These are phyloP conservation scores for Suillus brevipes DNA, from an alignment of 768 basidiomycete genomes.

Conservation along the genomic window DNA sequence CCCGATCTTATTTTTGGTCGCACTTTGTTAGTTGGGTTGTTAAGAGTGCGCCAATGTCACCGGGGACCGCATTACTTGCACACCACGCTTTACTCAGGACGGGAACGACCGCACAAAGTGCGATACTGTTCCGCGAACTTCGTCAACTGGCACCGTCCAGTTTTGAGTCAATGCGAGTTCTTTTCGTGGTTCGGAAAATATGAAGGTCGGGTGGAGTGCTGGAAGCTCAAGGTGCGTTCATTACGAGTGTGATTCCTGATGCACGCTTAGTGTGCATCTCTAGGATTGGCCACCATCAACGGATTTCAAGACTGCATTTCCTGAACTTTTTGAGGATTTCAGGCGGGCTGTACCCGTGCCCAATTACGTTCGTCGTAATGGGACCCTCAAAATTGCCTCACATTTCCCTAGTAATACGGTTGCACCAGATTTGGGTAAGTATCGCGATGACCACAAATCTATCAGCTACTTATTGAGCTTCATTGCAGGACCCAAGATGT, in stretches of 20 bases:
- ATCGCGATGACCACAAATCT: constrained; percentile 14
- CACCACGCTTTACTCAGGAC: constrained; percentile 65
- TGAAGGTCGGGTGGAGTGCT: constrained; percentile 51
- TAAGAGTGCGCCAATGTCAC: constrained; percentile 62
- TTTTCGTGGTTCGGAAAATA: constrained; percentile 77
- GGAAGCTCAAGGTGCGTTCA: constrained; percentile 72
- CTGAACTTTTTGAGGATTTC: constrained; percentile 86
- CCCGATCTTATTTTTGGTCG: constrained; percentile 3
- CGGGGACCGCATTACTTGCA: constrained; percentile 74
- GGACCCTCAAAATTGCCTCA: constrained; percentile 83
- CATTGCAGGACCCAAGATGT: constrained; percentile 87
- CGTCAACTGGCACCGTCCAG: constrained; percentile 46
- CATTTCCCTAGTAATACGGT: constrained; percentile 83
- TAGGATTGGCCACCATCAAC: constrained; percentile 92
- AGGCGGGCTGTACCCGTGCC: constrained; percentile 81
- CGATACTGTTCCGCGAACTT: constrained; percentile 49
- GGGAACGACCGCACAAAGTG: constrained; percentile 70
- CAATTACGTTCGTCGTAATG: constrained; percentile 88
- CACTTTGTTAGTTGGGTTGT: constrained; percentile 77
- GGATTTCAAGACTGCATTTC: constrained; percentile 83
- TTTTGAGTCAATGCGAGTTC: no score
- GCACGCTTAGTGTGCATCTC: constrained; percentile 13
- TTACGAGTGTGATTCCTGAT: background rate
- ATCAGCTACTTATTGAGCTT: background rate
- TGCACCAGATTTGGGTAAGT: constrained; percentile 76